Evolutionary conservation across 306 rosid species (phyloP), one percentile per base, ranked within the genome.

Genomic region (Inga leiocalycina): DNA sequence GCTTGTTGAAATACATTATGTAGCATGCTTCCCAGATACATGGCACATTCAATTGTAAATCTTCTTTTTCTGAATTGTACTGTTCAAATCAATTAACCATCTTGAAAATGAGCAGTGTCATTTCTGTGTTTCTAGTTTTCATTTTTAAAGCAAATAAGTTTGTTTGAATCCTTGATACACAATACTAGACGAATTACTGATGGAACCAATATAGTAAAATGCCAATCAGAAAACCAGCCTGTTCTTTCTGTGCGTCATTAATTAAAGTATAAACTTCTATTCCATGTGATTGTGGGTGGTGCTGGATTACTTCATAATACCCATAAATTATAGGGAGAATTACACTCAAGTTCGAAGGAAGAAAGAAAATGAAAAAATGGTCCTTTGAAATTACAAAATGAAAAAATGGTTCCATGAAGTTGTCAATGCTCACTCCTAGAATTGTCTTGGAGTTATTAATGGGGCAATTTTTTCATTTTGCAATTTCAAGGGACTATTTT

Each of bases 1-100:
- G 70, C 75, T 71, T 74, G n/a, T 49, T 59, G 62, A 77, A 76
- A 74, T 22, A 61, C 75, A 76, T 79, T 30, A 70, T 78, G 80
- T 83, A 51, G 67, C 73, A 56, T 49, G 46, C 39, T 62, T 73
- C 70, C 45, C 76, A 30, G 83, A 76, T 71, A 24, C 43, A 3
- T 41, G 13, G 44, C 56, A 39, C 66, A 78, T 72, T 75, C 71
- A 64, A 73, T 61, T 81, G 75, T 75, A 51, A 51, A 70, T 65
- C 44, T 10, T 70, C 52, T 80, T 37, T 75, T 62, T 27, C 32
- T 62, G 67, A 64, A 77, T 65, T 64, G 19, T 59, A 48, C 20
- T 77, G 70, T 72, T 77, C 57, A n/a, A 57, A 30, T 11, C 75
- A 11, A n/a, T 67, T 84, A 8, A 37, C 67, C 81, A 32, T 75